Evolutionary conservation across 139 green algal genomes (phyloP), one percentile per base, ranked within the genome.

Genomic region (Dunaliella sp.): DNA sequence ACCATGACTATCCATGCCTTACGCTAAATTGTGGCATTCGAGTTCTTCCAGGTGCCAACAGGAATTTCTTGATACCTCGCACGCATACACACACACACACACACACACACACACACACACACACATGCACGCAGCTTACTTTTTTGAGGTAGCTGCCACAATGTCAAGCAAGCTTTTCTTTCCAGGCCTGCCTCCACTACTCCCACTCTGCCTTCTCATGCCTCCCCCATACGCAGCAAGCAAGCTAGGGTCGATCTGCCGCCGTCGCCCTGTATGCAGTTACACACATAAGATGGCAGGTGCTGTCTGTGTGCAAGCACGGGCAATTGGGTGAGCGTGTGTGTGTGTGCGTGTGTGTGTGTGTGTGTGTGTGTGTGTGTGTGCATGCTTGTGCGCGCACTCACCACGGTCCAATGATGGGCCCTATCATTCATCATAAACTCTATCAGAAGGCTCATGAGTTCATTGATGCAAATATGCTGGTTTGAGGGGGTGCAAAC

Each of bases 321-420:
- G 24, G 24, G 24, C 24, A 74, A n/a, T 21, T 74, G 58, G 21
- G 58, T 74, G 58, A 24, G 58, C 24, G 58, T 74, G 58, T 74
- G 24, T n/a, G 24, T 74, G 58, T 74, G 58, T 74, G 58, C 58
- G 58, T 74, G 58, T 74, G 58, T 74, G 58, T 74, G 58, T n/a
- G 58, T 74, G 58, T 74, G 58, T 74, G 58, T n/a, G 21, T 74
- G 58, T 74, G 58, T 74, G 58, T 74, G 58, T 74, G 58, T 74
- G 58, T 74, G 21, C 24, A 74, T n/a, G 58, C 24, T n/a, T 74
- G 58, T n/a, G 58, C 22, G 58, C 58, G 58, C 58, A 74, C 58
- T 24, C 24, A 24, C 21, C 58, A 74, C 58, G 22, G 58, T 24
- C 58, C 21, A 24, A 24, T 74, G 58, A 24, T 74, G 58, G 21